Base-by-base conservation (phyloP, 306 rosid species). In the Gynostemma pentaphyllum region DNA sequence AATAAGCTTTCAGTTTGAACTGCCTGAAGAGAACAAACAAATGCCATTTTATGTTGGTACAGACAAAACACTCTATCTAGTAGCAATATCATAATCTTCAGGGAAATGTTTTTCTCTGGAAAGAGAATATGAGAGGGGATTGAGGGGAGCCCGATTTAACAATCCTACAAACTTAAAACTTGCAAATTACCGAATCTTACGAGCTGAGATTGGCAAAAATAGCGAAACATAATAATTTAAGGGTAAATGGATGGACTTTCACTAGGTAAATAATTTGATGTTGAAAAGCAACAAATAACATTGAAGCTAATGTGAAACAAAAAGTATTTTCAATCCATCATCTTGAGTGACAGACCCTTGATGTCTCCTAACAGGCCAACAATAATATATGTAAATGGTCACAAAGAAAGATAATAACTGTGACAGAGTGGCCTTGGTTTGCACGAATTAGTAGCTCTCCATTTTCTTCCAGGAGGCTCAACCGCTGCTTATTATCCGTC, bases 401-500 rank as follows among this genome's bases (percentile, higher is more conserved):
- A 13, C 27, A 54, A 47, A 12, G n/a, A 42, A 15, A 50, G 37
- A 75, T 53, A 73, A 14, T 4, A 74, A 92, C 96, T 71, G 53
- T 66, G 61, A 86, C 45, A 34, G 96, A 77, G 75, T 92, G 99
- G 72, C 96, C 99, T 83, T 92, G 96, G 74, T 88, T 92, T 59
- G 96, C 95, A 24, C 96, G 89, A 62, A 92, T 86, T 22, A 86
- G 75, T 59, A 84, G 75, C 69, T 86, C 95, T 60, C 84, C 94
- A 39, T 84, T 76, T 62, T 92, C 96, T 82, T 92, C 95, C 57
- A 80, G 57, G 60, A 92, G 94, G 75, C 88, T 64, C 55, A 88
- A 86, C 4, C 96, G 88, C 81, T 84, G 96, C 88, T 92, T 92
- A 56, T 84, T 81, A 81, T 88, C 98, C 78, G 69, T 86, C 67